Evolutionary conservation across 495 filamentous ascomycete genomes (phyloP), one percentile per base, ranked within the genome.

Genomic region (Daldinia vernicosa): DNA sequence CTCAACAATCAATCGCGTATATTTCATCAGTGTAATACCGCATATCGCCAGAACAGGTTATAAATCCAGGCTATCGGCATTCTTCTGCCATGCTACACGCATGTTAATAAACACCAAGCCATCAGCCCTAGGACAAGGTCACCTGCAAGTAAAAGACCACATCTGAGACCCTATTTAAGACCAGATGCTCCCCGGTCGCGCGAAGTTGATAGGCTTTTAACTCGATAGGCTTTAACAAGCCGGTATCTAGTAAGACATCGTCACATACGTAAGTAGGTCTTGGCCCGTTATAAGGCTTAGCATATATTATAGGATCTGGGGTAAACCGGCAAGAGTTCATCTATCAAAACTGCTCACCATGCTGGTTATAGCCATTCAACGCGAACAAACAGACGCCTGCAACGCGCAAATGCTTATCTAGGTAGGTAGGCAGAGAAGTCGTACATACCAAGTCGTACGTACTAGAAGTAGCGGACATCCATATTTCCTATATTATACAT

Each of bases 391-490:
- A 66, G 56, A 66, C 51, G 56, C 68, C 19, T 58, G 57, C 62
- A 33, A 62, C 43, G 19, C 52, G 26, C 26, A 54, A 70, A 12
- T 28, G 6, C 40, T 9, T 24, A 12, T 24, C 19, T 47, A 19
- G 3, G 0, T 45, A 47, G 43, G 17, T 51, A 66, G 11, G 50
- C 30, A 66, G 39, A 71, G 54, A 26, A 12, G 68, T 59, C 43
- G 63, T 62, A 62, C 43, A 58, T 62, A 62, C 68, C 26, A 53
- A 24, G 52, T 71, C 57, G 61, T 61, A 61, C 62, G n/a, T 53
- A 37, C 57, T 56, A 24, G 40, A 66, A 71, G 61, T 57, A 62
- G 68, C 58, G 63, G 68, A 14, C 45, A 72, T 58, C 69, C 53
- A 55, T 67, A 39, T 68, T 65, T 67, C 28, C 28, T 32, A 40